phyloP scores from a whole-genome alignment of 768 basidiomycete species.

The Leccinum subtestaceum region DNA sequence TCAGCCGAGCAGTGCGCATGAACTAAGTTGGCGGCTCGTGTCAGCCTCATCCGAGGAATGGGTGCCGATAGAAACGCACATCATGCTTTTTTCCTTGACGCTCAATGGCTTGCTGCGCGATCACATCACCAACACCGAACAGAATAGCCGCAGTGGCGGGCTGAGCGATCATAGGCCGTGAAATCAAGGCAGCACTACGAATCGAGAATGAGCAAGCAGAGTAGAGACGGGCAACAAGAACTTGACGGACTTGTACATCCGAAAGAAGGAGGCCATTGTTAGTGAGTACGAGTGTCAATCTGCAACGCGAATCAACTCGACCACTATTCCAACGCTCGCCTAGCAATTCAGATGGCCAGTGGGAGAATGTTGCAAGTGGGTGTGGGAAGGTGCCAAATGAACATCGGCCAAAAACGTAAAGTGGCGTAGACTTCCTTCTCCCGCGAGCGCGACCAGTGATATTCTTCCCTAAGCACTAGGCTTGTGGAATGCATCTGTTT shows the following conservation, averaged over 20 bases:
- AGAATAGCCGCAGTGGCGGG: conserved; percentile 63
- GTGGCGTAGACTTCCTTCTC: no score
- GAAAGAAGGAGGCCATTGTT: conserved; percentile 41
- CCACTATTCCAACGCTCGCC: background rate
- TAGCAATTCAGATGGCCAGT: background rate
- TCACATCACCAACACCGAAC: conserved; percentile 73
- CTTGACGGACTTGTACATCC: conserved; percentile 40
- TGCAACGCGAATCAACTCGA: background rate
- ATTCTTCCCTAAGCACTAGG: no score
- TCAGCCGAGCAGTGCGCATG: conserved; percentile 58
- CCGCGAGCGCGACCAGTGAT: background rate
- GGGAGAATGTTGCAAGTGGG: background rate
- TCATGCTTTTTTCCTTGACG: conserved; percentile 71
- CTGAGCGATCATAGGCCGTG: conserved; percentile 61
- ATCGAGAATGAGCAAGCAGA: conserved; percentile 5
- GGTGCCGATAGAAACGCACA: conserved; percentile 39
- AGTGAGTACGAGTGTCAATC: conserved; percentile 10
- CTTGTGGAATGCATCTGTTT: background rate
- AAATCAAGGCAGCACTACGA: conserved; percentile 54
- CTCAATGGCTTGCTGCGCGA: conserved; percentile 87
- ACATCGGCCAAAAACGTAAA: background rate
- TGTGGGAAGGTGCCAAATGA: background rate
- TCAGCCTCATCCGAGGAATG: background rate
- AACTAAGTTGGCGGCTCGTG: conserved; percentile 37
- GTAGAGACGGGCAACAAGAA: background rate